phyloP scores from a whole-genome alignment of 306 rosid genomes.

The Cucumis hystrix region DNA sequence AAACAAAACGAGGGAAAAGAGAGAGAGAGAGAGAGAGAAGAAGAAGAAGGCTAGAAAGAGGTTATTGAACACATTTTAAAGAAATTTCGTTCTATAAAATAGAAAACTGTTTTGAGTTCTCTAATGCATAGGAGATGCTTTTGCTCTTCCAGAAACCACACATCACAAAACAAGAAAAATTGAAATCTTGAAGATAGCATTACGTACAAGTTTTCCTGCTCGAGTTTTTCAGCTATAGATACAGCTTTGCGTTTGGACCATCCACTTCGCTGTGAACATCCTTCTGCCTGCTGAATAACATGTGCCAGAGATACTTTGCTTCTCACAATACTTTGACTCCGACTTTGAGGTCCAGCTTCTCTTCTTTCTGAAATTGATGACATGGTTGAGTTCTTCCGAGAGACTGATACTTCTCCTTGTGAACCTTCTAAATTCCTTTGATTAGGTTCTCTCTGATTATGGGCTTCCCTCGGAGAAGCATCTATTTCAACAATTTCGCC shows the following conservation, averaged over 20 bases:
- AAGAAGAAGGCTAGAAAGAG: not conserved
- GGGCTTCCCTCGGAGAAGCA: slow-evolving; percentile 41
- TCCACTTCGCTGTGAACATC: slow-evolving; percentile 48
- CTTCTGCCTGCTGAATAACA: slow-evolving; percentile 95
- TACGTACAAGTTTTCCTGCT: slow-evolving; percentile 89
- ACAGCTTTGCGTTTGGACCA: slow-evolving; percentile 92
- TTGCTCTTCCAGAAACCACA: not conserved
- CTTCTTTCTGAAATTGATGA: slow-evolving; percentile 30
- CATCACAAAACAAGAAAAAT: not conserved
- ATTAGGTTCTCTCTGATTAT: slow-evolving; percentile 24
- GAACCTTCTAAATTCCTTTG: slow-evolving; percentile 23
- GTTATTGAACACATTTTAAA: not conserved
- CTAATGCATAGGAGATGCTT: not conserved
- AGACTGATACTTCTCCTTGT: slow-evolving; percentile 27
- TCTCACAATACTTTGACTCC: slow-evolving; percentile 71
- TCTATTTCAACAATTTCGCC: slow-evolving; percentile 76
- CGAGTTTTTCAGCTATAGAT: slow-evolving; percentile 98
- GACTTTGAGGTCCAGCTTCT: slow-evolving; percentile 42
- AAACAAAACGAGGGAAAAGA: not conserved
- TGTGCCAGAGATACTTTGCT: slow-evolving; percentile 97
- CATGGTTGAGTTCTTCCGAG: slow-evolving; percentile 28
- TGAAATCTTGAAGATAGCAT: slow-evolving; percentile 8
- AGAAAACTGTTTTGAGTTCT: not conserved
- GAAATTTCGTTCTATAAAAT: not conserved
- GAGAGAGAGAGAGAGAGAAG: too few species aligned